phyloP scores from a whole-genome alignment of 2,329 filamentous ascomycete genomes.

The Ceratocystis albifundus region DNA sequence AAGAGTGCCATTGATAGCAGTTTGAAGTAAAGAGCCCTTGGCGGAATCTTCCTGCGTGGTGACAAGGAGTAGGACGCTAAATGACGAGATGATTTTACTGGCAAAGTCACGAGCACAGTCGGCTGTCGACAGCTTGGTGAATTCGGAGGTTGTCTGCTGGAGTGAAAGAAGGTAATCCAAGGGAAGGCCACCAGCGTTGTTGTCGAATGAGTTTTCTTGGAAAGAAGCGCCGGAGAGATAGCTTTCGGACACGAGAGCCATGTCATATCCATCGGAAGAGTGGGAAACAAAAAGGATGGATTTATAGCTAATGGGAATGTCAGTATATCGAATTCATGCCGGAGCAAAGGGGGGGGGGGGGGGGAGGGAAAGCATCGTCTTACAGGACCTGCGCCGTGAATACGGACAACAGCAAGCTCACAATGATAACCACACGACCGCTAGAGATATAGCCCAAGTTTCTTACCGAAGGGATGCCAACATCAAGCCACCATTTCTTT shows the following conservation, averaged over 20 bases:
- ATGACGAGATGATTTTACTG: slow-evolving; percentile 29
- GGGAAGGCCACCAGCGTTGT: slow-evolving; percentile 27
- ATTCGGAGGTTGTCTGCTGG: slow-evolving; percentile 27
- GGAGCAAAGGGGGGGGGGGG: too few species aligned
- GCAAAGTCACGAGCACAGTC: slow-evolving; percentile 30
- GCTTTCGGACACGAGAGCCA: slow-evolving; percentile 31
- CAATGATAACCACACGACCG: slow-evolving; percentile 33
- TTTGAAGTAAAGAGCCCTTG: slow-evolving; percentile 30
- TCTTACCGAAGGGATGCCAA: slow-evolving; percentile 42
- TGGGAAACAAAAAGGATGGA: slow-evolving; percentile 38
- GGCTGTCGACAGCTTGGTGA: slow-evolving; percentile 28
- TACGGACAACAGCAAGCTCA: slow-evolving; percentile 34
- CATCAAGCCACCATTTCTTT: slow-evolving; percentile 39
- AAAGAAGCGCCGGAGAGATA: slow-evolving; percentile 33
- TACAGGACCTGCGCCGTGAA: slow-evolving; percentile 41
- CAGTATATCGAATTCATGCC: slow-evolving; percentile 20
- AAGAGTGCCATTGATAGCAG: slow-evolving; percentile 27
- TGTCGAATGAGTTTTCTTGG: slow-evolving; percentile 30
- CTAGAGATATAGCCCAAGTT: slow-evolving; percentile 38
- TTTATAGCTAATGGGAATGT: slow-evolving; percentile 34
- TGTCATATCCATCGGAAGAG: slow-evolving; percentile 29
- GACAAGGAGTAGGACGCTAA: slow-evolving; percentile 31
- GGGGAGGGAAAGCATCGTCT: slow-evolving; percentile 25
- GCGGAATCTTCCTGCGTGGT: slow-evolving; percentile 24
- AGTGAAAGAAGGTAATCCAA: slow-evolving; percentile 27